A percentile compares a stretch with the other conserved stretches of the same genome.
phyloP scores from a whole-genome alignment of 352 stramenopile genomes.

The Globisporangium emineosum region DNA sequence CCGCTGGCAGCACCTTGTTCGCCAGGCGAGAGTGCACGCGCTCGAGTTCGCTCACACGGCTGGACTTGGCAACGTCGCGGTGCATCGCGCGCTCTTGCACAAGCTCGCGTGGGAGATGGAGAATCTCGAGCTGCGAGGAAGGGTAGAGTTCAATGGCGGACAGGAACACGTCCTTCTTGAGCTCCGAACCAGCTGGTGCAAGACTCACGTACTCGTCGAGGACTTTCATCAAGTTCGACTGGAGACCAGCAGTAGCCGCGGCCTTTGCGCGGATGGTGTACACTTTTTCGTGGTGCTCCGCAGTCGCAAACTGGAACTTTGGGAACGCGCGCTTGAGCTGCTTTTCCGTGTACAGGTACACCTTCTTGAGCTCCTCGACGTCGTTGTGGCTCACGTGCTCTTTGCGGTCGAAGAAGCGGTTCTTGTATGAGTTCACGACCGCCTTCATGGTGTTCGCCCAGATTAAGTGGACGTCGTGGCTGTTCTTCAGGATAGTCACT shows the following conservation, averaged over 20 bases:
- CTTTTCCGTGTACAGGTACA: constrained; percentile 57
- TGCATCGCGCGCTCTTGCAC: constrained; percentile 33
- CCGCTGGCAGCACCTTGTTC: constrained; percentile 12
- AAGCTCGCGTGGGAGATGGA: constrained; percentile 42
- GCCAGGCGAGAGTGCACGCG: constrained; percentile 24
- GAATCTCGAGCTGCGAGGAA: constrained; percentile 49
- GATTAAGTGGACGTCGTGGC: constrained; percentile 35
- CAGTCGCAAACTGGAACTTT: constrained; percentile 37
- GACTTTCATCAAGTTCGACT: constrained; percentile 37
- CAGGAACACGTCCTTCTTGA: constrained; percentile 39
- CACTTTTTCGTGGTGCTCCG: constrained; percentile 47
- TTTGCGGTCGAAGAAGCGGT: constrained; percentile 49
- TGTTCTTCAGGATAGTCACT: constrained; percentile 17
- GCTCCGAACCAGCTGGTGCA: constrained; percentile 15
- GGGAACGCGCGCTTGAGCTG: constrained; percentile 56
- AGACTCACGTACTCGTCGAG: constrained; percentile 59
- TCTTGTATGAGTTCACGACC: constrained; percentile 55
- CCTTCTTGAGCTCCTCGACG: constrained; percentile 48
- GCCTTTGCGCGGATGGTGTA: constrained; percentile 64
- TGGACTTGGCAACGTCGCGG: constrained; percentile 41
- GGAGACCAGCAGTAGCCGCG: constrained; percentile 49
- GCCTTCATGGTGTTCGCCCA: constrained; percentile 67
- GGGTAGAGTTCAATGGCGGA: constrained; percentile 51
- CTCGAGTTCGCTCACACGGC: constrained; percentile 43
- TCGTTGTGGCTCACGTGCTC: constrained; percentile 32